A percentile compares a stretch with the other conserved stretches of the same genome.
Conservation (phyloP, 805 yeast species). For the Yarrowia yakushimensis region DNA sequence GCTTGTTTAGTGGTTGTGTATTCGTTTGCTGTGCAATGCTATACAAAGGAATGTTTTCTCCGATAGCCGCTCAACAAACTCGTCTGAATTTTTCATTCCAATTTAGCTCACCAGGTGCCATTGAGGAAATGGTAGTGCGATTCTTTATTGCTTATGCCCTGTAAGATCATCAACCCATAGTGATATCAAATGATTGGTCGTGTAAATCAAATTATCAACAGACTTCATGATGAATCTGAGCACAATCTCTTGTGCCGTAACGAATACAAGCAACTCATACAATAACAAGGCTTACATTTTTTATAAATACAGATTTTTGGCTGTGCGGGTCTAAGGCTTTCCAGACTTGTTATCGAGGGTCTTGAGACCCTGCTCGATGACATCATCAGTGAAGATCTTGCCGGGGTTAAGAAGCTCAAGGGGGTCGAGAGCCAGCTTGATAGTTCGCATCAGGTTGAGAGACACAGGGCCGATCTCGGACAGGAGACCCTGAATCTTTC, state of each 20-base stretch:
- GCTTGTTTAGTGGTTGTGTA: too few species aligned
- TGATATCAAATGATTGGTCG: too few species aligned
- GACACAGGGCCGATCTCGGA: slow-evolving; percentile 67
- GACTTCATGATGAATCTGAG: too few species aligned
- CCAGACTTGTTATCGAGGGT: background rate
- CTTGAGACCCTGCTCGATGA: slow-evolving; percentile 12
- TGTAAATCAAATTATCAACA: too few species aligned
- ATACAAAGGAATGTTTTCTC: background rate
- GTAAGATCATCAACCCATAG: too few species aligned
- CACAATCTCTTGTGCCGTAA: too few species aligned
- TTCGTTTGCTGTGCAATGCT: too few species aligned
- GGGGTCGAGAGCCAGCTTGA: slow-evolving; percentile 73
- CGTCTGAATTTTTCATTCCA: background rate
- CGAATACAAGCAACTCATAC: background rate
- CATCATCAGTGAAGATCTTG: slow-evolving; percentile 51
- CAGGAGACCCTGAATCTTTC: slow-evolving; percentile 59
- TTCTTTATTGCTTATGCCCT: too few species aligned
- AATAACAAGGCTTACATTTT: background rate
- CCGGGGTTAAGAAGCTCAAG: slow-evolving; percentile 72
- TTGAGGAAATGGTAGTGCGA: too few species aligned
- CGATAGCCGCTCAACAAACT: background rate
- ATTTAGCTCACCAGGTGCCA: background rate
- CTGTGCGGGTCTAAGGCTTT: background rate
- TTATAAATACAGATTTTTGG: background rate
- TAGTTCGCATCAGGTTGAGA: slow-evolving; percentile 65